These are phyloP conservation scores for Glycine tomentella DNA, from an alignment of 306 rosid species.

Conservation along the genomic window DNA sequence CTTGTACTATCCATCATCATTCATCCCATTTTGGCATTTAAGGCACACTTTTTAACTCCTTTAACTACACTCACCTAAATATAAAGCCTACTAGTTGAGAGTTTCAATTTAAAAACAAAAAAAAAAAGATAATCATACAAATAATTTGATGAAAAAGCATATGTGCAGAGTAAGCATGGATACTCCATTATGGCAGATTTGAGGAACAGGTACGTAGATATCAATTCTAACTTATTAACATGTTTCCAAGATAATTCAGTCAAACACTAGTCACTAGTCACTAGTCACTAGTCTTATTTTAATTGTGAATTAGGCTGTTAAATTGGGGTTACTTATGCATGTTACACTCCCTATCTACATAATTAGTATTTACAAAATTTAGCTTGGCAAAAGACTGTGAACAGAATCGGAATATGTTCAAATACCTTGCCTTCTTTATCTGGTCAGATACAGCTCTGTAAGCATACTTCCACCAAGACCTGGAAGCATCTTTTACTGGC, in stretches of 20 bases:
- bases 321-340: not conserved
- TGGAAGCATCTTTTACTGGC: constrained; percentile 74
- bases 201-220: constrained; percentile 8
- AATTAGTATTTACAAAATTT: constrained; percentile 24
- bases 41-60: not conserved
- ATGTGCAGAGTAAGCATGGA: not conserved
- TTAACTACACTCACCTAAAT: not conserved
- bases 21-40: not conserved
- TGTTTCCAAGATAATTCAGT: constrained; percentile 3
- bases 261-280: constrained; percentile 9
- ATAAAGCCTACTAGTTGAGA: not conserved
- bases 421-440: constrained; percentile 92
- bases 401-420: constrained; percentile 28
- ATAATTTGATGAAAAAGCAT: not conserved
- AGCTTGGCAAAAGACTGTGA: constrained; percentile 29
- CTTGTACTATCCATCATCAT: not conserved
- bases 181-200: not conserved
- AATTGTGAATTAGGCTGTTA: not conserved
- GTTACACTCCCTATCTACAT: constrained; percentile 14
- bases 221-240: not conserved
- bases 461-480: constrained; percentile 95
- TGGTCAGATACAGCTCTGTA: constrained; percentile 85
- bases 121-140: not conserved
- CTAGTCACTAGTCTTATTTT: not conserved
- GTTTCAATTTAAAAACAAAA: not conserved